A percentile compares a stretch with the other conserved stretches of the same genome.
These are phyloP conservation scores for Limnanthes douglasii DNA, from an alignment of 345 rosid genomes.

Conservation along the genomic window DNA sequence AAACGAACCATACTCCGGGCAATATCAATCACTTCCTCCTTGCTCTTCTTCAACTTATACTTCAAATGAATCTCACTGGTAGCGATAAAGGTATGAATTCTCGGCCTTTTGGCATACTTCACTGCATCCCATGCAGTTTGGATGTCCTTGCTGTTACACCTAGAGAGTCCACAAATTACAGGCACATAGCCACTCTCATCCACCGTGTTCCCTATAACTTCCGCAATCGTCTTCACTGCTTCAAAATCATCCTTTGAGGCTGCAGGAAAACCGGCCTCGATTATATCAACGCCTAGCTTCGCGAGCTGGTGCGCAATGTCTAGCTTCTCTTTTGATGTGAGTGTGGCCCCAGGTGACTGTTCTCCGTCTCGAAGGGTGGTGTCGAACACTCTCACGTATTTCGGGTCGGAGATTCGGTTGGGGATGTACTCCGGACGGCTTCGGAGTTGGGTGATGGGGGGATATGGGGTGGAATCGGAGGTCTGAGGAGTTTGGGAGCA, in stretches of 20 bases:
- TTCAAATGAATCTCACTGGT: constrained; percentile 79
- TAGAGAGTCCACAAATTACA: constrained; percentile 79
- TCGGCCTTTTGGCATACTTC: constrained; percentile 57
- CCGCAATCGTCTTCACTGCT: constrained; percentile 63
- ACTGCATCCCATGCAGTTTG: constrained; percentile 84
- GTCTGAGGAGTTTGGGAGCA: constrained; percentile 4
- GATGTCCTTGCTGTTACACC: constrained; percentile 78
- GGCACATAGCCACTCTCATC: constrained; percentile 62
- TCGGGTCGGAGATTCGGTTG: constrained; percentile 50
- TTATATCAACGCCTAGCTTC: constrained; percentile 80
- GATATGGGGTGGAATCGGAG: constrained; percentile 12
- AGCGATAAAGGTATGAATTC: constrained; percentile 85
- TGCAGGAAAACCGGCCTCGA: constrained; percentile 90
- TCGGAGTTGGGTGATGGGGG: constrained; percentile 8
- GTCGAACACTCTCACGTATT: constrained; percentile 76
- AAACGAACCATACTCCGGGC: constrained; percentile 60
- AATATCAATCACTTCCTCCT: constrained; percentile 53
- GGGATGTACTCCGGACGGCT: constrained; percentile 61
- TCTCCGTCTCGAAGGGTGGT: constrained; percentile 99
- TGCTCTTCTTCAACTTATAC: constrained; percentile 64
- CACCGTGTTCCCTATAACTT: constrained; percentile 54
- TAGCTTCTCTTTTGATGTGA: constrained; percentile 79
- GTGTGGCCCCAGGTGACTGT: constrained; percentile 95
- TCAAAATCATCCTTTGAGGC: constrained; percentile 90
- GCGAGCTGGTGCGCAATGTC: constrained; percentile 82